These are phyloP conservation scores for Globisporangium cylindrosporum DNA, from an alignment of 352 stramenopile species.

Conservation along the genomic window DNA sequence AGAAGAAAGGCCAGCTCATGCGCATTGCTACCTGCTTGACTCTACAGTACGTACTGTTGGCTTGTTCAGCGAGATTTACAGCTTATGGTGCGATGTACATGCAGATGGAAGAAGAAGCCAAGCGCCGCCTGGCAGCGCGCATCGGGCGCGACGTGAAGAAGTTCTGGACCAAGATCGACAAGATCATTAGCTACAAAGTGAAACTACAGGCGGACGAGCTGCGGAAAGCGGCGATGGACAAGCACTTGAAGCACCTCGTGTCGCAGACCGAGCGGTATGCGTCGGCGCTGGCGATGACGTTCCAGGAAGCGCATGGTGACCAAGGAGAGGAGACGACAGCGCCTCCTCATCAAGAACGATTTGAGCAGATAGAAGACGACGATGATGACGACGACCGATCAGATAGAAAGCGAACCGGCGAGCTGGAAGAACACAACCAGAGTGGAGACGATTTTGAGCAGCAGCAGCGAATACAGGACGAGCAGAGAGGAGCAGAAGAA, in stretches of 20 bases:
- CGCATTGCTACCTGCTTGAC: neutral
- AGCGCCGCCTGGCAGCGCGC: constrained; percentile 59
- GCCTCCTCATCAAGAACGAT: neutral
- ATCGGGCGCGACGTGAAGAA: constrained; percentile 89
- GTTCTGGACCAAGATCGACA: constrained; percentile 98
- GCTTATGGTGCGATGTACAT: neutral
- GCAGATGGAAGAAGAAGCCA: constrained; percentile 37
- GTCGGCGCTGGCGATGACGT: constrained; percentile 67
- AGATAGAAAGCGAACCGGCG: neutral
- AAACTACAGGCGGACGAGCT: constrained; percentile 89
- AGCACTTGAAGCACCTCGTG: constrained; percentile 94
- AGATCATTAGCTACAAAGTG: constrained; percentile 97
- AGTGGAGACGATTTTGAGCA: neutral
- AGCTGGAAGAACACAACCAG: neutral
- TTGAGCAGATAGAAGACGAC: neutral
- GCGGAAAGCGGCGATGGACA: constrained; percentile 93
- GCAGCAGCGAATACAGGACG: neutral
- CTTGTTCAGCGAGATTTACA: constrained; percentile 2
- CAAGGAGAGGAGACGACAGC: neutral
- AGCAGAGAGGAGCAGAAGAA: neutral
- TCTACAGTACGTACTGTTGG: constrained; percentile 7
- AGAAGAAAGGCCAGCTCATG: neutral
- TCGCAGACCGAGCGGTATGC: constrained; percentile 97
- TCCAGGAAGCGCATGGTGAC: constrained; percentile 27
- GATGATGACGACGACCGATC: neutral